Base-by-base conservation (phyloP, 225 moss, liverwort and hornwort genomes). In the Sphagnum contortum region DNA sequence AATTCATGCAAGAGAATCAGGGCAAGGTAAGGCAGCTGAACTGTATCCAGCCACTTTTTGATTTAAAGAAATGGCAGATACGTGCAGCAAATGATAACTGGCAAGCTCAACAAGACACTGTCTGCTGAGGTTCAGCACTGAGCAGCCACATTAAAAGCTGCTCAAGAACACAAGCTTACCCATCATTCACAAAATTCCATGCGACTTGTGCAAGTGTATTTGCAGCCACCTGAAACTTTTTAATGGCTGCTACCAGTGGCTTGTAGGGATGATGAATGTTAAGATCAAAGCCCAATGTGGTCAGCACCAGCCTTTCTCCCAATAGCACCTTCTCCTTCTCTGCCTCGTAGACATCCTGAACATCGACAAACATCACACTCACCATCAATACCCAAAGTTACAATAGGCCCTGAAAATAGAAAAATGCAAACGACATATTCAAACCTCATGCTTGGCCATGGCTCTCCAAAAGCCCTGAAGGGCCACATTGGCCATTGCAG, bases 161-260 rank as follows among this genome's bases (percentile, higher is more conserved):
- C 66, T 66, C 51, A 55, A 47, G 9, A 46, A 66, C 12, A 61
- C 61, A 45, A 60, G 60, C 89, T 82, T 89, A 94, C 92, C 90
- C 92, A 67, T 96, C 90, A 76, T 96, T 96, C 45, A 96, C 88
- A 78, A 96, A 96, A 68, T 90, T 96, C 95, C 95, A 96, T 62
- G 92, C 95, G 68, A 96, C 92, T 77, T 90, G 92, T 48, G 90
- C 88, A 13, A 92, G 70, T 46, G 88, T 88, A 64, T 87, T 90
- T 76, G 83, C 84, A n/a, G 89, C 91, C 64, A 87, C 88, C 75
- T 85, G 86, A 50, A 96, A 87, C 72, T 77, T 88, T 70, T 92
- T 92, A 51, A 96, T 90, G 12, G 90, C 84, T 55, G 88, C 84
- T 57, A 88, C 92, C 68, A 90, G 74, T 50, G 92, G 90, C 72